Base-by-base conservation (phyloP, 352 stramenopile genomes). In the Pythium dissotocum region DNA sequence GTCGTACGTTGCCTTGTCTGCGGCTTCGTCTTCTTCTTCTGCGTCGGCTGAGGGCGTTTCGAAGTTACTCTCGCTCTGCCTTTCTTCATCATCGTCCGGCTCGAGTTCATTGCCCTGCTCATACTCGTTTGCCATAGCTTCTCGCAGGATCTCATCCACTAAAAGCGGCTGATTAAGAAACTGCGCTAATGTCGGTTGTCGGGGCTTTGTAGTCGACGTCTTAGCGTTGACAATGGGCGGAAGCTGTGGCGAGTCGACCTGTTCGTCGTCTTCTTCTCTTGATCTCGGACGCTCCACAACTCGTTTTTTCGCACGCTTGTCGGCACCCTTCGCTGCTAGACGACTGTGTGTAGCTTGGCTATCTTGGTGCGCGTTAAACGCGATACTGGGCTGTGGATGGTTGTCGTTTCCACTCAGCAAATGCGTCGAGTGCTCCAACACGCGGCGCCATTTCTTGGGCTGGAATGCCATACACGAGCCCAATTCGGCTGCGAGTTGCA, bases 391-490 rank as follows among this genome's bases (percentile, higher is more conserved):
- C 21, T 38, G 53, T 61, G 53, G 58, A 16, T 26, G 4, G 9
- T 14, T 10, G 16, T 53, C 46, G 46, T 53, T 53, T 53, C 46
- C 58, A 9, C 58, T 48, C 18, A 89, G 61, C 38, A 80, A 54
- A 2, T 55, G 55, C 2, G 63, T 67, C 0, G 78, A 85, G 46
- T 77, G 75, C 18, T 81, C 73, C 58, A 91, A 58, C 58, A 89
- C 76, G 0, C 72, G 54, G 1, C 69, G 71, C 81, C 81, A 91
- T 61, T 77, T 77, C 65, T 79, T 86, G 51, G 83, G 81, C 63
- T 89, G 71, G 52, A 89, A 91, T 6, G 70, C 65, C 63, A 79
- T 80, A 69, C 83, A 91, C 21, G 55, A 51, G 61, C 78, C 55
- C 56, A 91, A 52, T 12, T 83, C 80, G 0, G 58, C 73, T 26